Percentiles rank a stretch among this genome's conserved stretches.
These are phyloP conservation scores for Podospora bellae-mahoneyi DNA, from an alignment of 495 filamentous ascomycete species.

Conservation along the genomic window DNA sequence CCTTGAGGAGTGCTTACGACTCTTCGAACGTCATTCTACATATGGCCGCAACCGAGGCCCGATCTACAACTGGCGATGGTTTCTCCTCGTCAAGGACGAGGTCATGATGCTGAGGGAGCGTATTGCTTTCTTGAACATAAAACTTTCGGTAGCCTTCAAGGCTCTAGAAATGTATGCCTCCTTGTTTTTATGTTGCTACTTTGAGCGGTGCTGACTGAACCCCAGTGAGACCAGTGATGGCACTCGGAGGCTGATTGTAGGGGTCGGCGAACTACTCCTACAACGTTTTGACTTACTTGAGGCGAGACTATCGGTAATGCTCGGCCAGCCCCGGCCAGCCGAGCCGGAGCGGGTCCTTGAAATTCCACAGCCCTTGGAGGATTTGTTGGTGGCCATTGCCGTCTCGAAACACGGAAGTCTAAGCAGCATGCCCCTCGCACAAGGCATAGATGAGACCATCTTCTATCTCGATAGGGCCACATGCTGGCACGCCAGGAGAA, in stretches of 20 bases:
- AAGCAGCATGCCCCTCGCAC: slow-evolving; percentile 8
- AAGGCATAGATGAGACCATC: slow-evolving; percentile 18
- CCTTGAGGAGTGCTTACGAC: slow-evolving; percentile 15
- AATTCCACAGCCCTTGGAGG: slow-evolving; percentile 5
- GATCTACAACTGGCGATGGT: slow-evolving; percentile 16
- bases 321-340: not conserved
- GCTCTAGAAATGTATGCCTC: slow-evolving; percentile 13
- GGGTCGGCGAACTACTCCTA: slow-evolving; percentile 5
- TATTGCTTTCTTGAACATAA: slow-evolving; percentile 19
- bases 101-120: slow-evolving; percentile 20
- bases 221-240: slow-evolving; percentile 11
- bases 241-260: slow-evolving; percentile 2
- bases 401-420: slow-evolving; percentile 1
- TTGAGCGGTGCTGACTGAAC: not conserved
- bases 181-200: not conserved
- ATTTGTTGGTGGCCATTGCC: not conserved
- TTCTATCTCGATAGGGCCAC: slow-evolving; percentile 25
- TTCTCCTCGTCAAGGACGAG: slow-evolving; percentile 21
- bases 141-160: slow-evolving; percentile 12
- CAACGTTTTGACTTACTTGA: not conserved
- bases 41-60: slow-evolving; percentile 10
- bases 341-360: not conserved
- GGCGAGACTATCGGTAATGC: not conserved
- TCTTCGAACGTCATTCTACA: slow-evolving; percentile 6
- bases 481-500: slow-evolving; percentile 8